Conservation (phyloP, 2,329 filamentous ascomycete species). For the Colletotrichum orbiculare region DNA sequence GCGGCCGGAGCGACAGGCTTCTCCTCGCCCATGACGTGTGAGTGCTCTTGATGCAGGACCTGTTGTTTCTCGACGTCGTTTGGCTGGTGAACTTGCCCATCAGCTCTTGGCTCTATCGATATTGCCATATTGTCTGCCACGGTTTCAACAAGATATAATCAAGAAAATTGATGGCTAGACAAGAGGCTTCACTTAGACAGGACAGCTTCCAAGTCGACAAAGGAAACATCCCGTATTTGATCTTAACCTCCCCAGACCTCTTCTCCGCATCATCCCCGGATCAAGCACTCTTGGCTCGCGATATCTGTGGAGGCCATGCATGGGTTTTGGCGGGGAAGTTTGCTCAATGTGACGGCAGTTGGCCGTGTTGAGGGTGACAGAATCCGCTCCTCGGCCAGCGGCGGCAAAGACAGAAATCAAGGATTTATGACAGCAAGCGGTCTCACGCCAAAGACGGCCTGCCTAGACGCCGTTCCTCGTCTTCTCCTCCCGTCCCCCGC, state of each 20-base stretch:
- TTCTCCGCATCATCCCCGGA: slow-evolving; percentile 31
- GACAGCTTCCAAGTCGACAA: neutral
- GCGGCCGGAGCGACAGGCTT: slow-evolving; percentile 13
- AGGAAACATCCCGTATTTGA: slow-evolving; percentile 12
- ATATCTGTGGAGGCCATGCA: slow-evolving; percentile 13
- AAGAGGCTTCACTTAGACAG: neutral
- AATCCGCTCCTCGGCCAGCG: slow-evolving; percentile 1
- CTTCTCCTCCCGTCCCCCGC: slow-evolving; percentile 8
- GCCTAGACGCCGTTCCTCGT: slow-evolving; percentile 1
- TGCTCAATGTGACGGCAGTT: neutral
- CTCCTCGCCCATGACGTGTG: slow-evolving; percentile 23
- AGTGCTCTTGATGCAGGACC: slow-evolving; percentile 25
- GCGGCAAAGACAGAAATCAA: slow-evolving; percentile 22
- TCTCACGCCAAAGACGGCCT: neutral
- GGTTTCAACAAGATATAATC: neutral
- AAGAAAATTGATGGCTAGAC: neutral
- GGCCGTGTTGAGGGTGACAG: neutral
- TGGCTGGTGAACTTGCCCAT: neutral
- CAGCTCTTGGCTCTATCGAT: neutral
- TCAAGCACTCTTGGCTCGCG: slow-evolving; percentile 27
- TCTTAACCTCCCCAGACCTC: neutral
- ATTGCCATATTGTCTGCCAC: slow-evolving; percentile 10
- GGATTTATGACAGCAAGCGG: neutral
- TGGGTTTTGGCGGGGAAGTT: neutral
- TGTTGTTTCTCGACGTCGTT: slow-evolving; percentile 33